Base-by-base conservation (phyloP, 495 filamentous ascomycete genomes). In the Xylaria cubensis region DNA sequence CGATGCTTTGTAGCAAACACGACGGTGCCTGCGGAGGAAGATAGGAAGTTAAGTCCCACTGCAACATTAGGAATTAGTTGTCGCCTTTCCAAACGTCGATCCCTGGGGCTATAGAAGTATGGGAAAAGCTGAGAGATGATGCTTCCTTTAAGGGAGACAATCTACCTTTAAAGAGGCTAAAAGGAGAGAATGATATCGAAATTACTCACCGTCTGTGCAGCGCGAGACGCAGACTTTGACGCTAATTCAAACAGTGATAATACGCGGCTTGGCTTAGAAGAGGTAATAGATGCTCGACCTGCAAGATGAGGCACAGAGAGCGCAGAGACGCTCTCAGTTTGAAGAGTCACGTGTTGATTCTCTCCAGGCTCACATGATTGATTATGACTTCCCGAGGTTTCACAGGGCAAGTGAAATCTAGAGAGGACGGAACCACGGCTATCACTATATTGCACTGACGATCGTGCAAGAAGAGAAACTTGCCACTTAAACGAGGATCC, bases 231-330 rank as follows among this genome's bases (percentile, higher is more conserved):
- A 8, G 84, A 75, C n/a, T 86, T 84, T n/a, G 91, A 83, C 6
- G 86, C 80, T 5, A 89, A 71, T 75, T 92, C 90, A 50, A 90
- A 85, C 1, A 92, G 80, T 7, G 90, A 91, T 0, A 88, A 85
- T 9, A 85, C 80, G 12, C 73, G 71, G 56, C 70, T 77, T 44
- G 36, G 70, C 2, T 55, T 62, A 12, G 26, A 7, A n/a, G 58
- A 42, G 61, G 9, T 17, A 24, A 19, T 10, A 41, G 15, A 48
- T 32, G 42, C 17, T 39, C 73, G 71, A 21, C 26, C 58, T 32
- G 24, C 66, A 26, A 41, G 36, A 10, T 65, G 71, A 15, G 68
- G 74, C 15, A 72, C 51, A 1, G 74, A 71, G 3, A 59, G 10
- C 19, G 68, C 75, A 41, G 72, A 51, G 1, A 77, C 51, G 12